These are phyloP conservation scores for Cucumis melo DNA, from an alignment of 306 rosid species.

Conservation along the genomic window DNA sequence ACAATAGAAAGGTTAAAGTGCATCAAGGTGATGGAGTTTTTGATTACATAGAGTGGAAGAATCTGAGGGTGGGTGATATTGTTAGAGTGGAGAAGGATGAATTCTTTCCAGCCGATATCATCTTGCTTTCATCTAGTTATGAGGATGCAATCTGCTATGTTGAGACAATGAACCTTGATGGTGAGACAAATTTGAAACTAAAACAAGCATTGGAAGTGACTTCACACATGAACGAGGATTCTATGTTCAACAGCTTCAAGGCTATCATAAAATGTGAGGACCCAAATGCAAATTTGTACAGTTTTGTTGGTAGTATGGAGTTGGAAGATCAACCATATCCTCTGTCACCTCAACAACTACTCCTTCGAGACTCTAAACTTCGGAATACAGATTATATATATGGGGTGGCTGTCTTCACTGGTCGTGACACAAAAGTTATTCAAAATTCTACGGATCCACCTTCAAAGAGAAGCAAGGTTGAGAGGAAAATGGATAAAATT, in stretches of 20 bases:
- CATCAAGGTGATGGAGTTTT: constrained; percentile 48
- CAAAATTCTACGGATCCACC: constrained; percentile 89
- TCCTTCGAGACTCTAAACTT: constrained; percentile 85
- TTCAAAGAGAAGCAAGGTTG: constrained; percentile 85
- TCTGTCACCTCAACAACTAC: constrained; percentile 84
- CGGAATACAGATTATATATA: constrained; percentile 74
- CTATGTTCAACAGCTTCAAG: constrained; percentile 29
- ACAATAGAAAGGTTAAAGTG: constrained; percentile 62
- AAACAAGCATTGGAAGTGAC: constrained; percentile 82
- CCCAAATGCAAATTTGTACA: constrained; percentile 82
- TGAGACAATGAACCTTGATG: constrained; percentile 95
- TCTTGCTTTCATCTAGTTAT: constrained; percentile 78
- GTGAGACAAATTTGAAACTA: constrained; percentile 86
- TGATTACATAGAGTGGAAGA: constrained; percentile 56
- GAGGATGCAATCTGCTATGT: constrained; percentile 91
- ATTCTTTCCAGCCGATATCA: constrained; percentile 86
- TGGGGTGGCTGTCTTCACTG: constrained; percentile 78
- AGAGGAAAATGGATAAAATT: constrained; percentile 81
- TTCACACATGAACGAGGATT: constrained; percentile 41
- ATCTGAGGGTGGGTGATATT: constrained; percentile 76
- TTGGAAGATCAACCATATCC: constrained; percentile 40
- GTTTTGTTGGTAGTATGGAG: constrained; percentile 71
- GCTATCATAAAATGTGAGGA: constrained; percentile 82
- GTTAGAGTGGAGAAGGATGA: constrained; percentile 74
- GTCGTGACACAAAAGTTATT: constrained; percentile 81